Conservation (phyloP, 2,329 filamentous ascomycete species). For the Fonsecaea erecta region DNA sequence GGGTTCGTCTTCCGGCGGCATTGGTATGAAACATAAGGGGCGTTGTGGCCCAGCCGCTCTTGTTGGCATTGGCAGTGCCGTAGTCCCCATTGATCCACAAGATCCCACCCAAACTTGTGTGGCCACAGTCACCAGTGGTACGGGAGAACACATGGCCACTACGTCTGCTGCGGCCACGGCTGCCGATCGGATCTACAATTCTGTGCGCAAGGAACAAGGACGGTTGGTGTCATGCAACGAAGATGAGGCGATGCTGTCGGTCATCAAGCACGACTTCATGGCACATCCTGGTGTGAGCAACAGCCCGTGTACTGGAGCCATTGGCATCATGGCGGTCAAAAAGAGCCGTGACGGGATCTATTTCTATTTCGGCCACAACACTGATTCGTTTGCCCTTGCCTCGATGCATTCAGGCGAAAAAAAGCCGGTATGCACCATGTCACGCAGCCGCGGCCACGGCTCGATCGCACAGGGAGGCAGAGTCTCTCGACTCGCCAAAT, state of each 20-base stretch:
- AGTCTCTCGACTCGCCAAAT: constrained; percentile 39
- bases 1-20: constrained; percentile 93
- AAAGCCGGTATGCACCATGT: constrained; percentile 84
- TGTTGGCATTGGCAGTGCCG: constrained; percentile 86
- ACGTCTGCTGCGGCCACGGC: constrained; percentile 88
- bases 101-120: constrained; percentile 73
- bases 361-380: constrained; percentile 95
- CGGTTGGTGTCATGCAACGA: constrained; percentile 70
- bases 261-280: constrained; percentile 91
- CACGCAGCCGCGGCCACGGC: constrained; percentile 65
- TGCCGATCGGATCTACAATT: constrained; percentile 80
- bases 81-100: constrained; percentile 74
- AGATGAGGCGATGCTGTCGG: constrained; percentile 75
- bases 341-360: constrained; percentile 76
- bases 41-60: constrained; percentile 90
- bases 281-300: constrained; percentile 79
- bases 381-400: constrained; percentile 80
- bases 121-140: constrained; percentile 88
- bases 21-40: constrained; percentile 96
- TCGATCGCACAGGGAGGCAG: constrained; percentile 56
- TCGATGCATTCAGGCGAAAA: constrained; percentile 83
- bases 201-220: constrained; percentile 67
- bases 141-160: constrained; percentile 96
- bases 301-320: constrained; percentile 81
- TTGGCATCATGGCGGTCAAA: constrained; percentile 90